These are phyloP conservation scores for Metschnikowia henanensis DNA, from an alignment of 805 yeast species.

Conservation along the genomic window DNA sequence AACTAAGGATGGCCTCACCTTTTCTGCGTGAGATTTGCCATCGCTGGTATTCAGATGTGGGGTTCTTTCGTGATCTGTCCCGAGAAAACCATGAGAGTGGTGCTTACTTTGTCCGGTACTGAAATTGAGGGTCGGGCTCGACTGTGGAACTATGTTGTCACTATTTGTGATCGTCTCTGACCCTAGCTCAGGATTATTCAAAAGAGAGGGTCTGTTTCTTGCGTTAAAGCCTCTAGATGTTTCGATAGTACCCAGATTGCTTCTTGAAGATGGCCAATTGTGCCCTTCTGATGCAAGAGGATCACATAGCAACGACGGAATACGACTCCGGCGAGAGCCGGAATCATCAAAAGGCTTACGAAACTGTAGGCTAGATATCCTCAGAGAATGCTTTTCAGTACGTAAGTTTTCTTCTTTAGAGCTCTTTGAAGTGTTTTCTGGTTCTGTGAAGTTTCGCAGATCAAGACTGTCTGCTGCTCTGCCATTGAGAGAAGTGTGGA, in stretches of 20 bases:
- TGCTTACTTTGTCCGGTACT: no score
- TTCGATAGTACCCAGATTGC: not conserved
- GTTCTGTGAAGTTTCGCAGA: no score
- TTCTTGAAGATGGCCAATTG: not conserved
- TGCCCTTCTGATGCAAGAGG: conserved; percentile 30
- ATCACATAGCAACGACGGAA: conserved; percentile 49
- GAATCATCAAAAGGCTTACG: conserved; percentile 35
- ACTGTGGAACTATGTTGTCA: no score
- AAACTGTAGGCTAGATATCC: conserved; percentile 21
- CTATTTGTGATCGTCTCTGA: not conserved
- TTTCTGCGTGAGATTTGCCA: conserved; percentile 23
- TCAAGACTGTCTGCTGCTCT: no score
- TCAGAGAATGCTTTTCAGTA: not conserved
- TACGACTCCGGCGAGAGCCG: conserved; percentile 32
- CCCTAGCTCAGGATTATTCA: not conserved
- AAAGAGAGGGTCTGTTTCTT: not conserved
- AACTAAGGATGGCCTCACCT: conserved; percentile 35
- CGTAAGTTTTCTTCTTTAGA: no score
- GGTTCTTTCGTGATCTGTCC: not conserved
- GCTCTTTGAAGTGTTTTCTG: no score
- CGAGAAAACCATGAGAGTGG: not conserved
- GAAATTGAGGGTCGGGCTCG: no score
- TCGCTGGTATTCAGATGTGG: not conserved
- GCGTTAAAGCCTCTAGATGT: not conserved
- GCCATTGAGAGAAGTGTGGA: no score